Percentiles rank a stretch among this genome's conserved stretches.
Evolutionary conservation across 2,329 filamentous ascomycete species (phyloP).

Genomic region (Diplodia seriata): DNA sequence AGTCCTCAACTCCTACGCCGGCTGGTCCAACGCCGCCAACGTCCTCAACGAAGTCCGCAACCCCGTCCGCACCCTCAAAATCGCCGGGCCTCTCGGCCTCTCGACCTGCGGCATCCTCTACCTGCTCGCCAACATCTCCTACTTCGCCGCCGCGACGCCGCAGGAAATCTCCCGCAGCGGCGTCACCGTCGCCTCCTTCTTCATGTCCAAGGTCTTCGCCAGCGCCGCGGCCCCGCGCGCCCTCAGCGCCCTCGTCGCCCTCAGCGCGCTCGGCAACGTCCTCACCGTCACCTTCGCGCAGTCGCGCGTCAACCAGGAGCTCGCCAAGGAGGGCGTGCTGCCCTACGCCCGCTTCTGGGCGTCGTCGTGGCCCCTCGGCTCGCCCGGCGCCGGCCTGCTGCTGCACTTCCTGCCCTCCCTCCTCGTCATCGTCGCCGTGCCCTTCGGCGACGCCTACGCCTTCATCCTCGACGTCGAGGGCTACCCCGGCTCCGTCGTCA

Average conservation of each 20-base stretch:
- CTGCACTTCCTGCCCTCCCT: conserved; percentile 73
- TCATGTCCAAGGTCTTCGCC: conserved; percentile 69
- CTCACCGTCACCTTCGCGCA: conserved; percentile 73
- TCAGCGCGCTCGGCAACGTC: conserved; percentile 74
- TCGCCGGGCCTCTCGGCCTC: conserved; percentile 66
- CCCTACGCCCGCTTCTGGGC: conserved; percentile 68
- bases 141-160: conserved; percentile 70
- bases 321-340: conserved; percentile 73
- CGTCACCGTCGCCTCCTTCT: conserved; percentile 71
- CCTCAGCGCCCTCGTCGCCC: conserved; percentile 65
- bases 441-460: conserved; percentile 70
- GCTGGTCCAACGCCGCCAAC: conserved; percentile 66
- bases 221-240: conserved; percentile 62
- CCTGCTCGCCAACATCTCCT: conserved; percentile 69
- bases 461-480: conserved; percentile 77
- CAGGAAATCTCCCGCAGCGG: conserved; percentile 71
- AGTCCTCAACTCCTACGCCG: conserved; percentile 73
- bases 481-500: conserved; percentile 69
- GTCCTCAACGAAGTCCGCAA: conserved; percentile 75
- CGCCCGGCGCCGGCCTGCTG: conserved; percentile 71
- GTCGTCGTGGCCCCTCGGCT: conserved; percentile 70
- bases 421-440: conserved; percentile 70
- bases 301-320: conserved; percentile 74
- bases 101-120: conserved; percentile 69
- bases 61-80: conserved; percentile 69